phyloP scores from a whole-genome alignment of 176 grass and related monocot species.

The Puya raimondii region DNA sequence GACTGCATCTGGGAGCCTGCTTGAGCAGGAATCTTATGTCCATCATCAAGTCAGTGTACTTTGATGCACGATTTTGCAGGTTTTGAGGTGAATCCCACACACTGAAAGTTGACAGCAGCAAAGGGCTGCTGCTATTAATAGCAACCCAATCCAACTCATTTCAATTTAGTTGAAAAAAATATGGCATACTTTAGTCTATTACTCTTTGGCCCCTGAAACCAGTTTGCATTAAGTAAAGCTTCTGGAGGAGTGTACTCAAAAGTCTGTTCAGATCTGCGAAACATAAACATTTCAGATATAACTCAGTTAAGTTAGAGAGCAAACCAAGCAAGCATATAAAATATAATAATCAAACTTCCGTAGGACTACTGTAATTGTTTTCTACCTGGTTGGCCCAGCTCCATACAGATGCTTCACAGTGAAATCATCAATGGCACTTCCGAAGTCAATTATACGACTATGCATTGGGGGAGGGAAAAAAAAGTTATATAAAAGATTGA shows the following conservation, averaged over 20 bases:
- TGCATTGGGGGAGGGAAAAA: background rate
- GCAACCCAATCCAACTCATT: background rate
- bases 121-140: background rate
- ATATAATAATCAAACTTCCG: background rate
- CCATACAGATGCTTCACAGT: constrained; percentile 91
- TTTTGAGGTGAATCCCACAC: no score
- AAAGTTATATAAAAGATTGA: background rate
- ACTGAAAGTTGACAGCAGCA: background rate
- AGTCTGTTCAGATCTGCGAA: constrained; percentile 75
- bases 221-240: constrained; percentile 77
- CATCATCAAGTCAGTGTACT: no score
- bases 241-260: constrained; percentile 96
- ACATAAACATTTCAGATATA: constrained; percentile 14
- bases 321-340: background rate
- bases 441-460: constrained; percentile 94
- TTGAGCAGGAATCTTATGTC: no score
- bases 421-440: constrained; percentile 97
- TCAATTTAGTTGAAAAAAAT: constrained; percentile 10
- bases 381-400: constrained; percentile 70
- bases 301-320: constrained; percentile 7
- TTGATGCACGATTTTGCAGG: no score
- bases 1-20: no score
- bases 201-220: constrained; percentile 80
- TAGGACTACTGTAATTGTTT: background rate
- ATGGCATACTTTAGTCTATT: constrained; percentile 63